Conservation (phyloP, 1,139 yeast species). For the Saccharomyces hybrid region DNA sequence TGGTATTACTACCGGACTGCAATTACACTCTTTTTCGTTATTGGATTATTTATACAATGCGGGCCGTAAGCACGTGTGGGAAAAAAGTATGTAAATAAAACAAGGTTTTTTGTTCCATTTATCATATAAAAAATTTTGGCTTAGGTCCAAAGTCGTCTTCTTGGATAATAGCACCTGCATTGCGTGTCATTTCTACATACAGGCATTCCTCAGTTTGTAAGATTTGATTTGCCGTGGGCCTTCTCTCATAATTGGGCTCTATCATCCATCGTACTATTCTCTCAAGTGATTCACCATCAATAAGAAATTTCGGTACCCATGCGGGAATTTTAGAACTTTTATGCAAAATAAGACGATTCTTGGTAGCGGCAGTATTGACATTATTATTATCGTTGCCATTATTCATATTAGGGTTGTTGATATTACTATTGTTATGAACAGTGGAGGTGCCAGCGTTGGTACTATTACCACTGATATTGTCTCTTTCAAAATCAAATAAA, state of each 20-base stretch:
- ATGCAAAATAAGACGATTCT: not conserved
- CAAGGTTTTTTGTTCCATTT: conserved; percentile 2
- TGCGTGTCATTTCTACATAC: conserved; percentile 72
- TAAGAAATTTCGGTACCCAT: conserved; percentile 83
- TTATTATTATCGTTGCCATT: not conserved
- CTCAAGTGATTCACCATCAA: conserved; percentile 72
- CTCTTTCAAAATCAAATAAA: conserved; percentile 18
- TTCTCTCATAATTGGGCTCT: conserved; percentile 69
- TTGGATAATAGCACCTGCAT: conserved; percentile 91
- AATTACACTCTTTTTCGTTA: not conserved
- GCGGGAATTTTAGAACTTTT: conserved; percentile 40
- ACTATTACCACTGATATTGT: conserved; percentile 2
- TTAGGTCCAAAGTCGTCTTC: conserved; percentile 95
- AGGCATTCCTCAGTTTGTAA: conserved; percentile 65
- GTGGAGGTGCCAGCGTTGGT: not conserved
- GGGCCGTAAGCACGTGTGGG: not conserved
- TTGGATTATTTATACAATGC: not conserved
- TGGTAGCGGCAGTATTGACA: not conserved
- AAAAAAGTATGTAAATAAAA: conserved; percentile 4
- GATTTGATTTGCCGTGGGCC: conserved; percentile 73
- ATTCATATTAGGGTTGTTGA: not conserved
- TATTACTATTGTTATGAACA: conserved; percentile 2
- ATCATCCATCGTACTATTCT: conserved; percentile 82
- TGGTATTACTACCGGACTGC: not conserved
- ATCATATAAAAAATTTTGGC: conserved; percentile 34